Conservation (phyloP, 139 green algal genomes). For the Coccomyxa sp. region DNA sequence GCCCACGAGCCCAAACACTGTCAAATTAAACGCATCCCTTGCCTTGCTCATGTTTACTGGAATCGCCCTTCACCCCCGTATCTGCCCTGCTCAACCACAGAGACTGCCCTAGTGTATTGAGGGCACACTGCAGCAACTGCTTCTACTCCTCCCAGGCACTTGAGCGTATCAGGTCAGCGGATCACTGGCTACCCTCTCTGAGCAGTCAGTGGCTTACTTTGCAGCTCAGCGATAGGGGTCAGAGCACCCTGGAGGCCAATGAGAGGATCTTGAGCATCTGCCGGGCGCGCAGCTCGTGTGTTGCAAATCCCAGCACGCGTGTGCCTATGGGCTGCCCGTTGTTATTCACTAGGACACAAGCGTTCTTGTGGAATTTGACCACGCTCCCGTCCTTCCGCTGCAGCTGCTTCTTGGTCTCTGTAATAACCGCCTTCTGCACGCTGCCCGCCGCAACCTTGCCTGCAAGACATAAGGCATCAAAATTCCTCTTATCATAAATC, state of each 20-base stretch:
- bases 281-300: constrained; percentile 49
- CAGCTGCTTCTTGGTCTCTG: constrained; percentile 54
- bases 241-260: constrained; percentile 49
- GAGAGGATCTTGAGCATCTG: constrained; percentile 57
- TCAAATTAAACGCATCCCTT: neutral
- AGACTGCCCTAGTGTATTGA: neutral
- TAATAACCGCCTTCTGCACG: constrained; percentile 53
- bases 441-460: constrained; percentile 30
- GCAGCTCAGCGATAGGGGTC: constrained; percentile 1
- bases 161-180: neutral
- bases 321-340: constrained; percentile 54
- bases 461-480: neutral
- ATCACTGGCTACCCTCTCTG: neutral
- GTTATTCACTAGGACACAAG: constrained; percentile 49
- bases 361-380: constrained; percentile 53
- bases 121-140: neutral
- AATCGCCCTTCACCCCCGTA: too few species aligned
- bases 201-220: neutral
- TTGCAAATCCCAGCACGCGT: constrained; percentile 57
- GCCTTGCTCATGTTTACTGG: too few species aligned
- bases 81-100: neutral
- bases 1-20: neutral
- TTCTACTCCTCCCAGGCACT: neutral
- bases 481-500: too few species aligned
- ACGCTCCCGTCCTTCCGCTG: constrained; percentile 31